These are phyloP conservation scores for Phylloboletellus chloephorus DNA, from an alignment of 1,284 basidiomycete species.

Conservation along the genomic window DNA sequence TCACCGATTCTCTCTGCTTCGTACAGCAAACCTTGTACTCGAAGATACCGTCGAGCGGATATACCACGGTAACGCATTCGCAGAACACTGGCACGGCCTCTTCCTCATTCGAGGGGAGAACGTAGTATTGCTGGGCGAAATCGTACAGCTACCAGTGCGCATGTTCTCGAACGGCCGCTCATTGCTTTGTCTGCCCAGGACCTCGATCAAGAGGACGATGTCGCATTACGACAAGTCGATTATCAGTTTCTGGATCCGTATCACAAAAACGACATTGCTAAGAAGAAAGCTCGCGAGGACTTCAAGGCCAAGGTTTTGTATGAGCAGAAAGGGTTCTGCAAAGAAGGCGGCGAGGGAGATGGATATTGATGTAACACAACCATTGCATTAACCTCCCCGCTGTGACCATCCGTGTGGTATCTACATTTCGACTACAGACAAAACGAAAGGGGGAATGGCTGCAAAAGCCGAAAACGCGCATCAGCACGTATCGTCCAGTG, in stretches of 20 bases:
- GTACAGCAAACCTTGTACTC: constrained; percentile 84
- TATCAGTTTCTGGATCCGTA: constrained; percentile 65
- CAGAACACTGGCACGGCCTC: constrained; percentile 82
- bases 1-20: constrained; percentile 7
- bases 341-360: constrained; percentile 88
- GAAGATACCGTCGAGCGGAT: constrained; percentile 88
- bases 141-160: constrained; percentile 56
- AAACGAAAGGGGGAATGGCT: constrained; percentile 15
- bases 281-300: constrained; percentile 67
- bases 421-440: constrained; percentile 4
- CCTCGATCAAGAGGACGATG: constrained; percentile 86
- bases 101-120: constrained; percentile 98
- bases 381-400: constrained; percentile 13
- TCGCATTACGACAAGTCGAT: constrained; percentile 73
- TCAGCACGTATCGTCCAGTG: constrained; percentile 2
- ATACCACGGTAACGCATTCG: constrained; percentile 75
- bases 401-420: constrained; percentile 19
- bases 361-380: constrained; percentile 54
- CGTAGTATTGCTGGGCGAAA: constrained; percentile 94
- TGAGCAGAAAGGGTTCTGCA: constrained; percentile 78
- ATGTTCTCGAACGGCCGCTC: constrained; percentile 7
- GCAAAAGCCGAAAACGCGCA: constrained; percentile 9
- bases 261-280: constrained; percentile 65
- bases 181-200: constrained; percentile 51
- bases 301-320: constrained; percentile 70